phyloP scores from a whole-genome alignment of 352 stramenopile genomes.

The Phytophthora pseudosyringae region DNA sequence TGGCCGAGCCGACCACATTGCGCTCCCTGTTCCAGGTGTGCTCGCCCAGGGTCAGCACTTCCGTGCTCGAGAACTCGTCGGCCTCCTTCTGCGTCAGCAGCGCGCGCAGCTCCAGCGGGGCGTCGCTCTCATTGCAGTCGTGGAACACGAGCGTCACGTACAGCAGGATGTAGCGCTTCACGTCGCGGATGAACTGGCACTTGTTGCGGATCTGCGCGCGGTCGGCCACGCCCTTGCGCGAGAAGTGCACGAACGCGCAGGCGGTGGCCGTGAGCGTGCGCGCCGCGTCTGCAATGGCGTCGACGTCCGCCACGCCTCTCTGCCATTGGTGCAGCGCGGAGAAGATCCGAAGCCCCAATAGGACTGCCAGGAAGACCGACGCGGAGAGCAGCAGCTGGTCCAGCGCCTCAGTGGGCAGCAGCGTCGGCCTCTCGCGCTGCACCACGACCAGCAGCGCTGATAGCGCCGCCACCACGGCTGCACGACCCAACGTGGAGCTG shows the following conservation, averaged over 20 bases:
- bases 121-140: constrained; percentile 55
- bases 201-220: constrained; percentile 47
- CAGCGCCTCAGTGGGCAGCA: constrained; percentile 31
- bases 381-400: constrained; percentile 46
- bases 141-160: constrained; percentile 67
- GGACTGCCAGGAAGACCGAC: constrained; percentile 45
- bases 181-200: constrained; percentile 58
- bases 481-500: constrained; percentile 35
- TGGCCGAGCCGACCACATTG: constrained; percentile 55
- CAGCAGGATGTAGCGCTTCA: constrained; percentile 65
- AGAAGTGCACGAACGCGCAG: constrained; percentile 59
- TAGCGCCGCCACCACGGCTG: constrained; percentile 26
- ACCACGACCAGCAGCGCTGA: constrained; percentile 32
- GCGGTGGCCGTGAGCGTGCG: constrained; percentile 46
- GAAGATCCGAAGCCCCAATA: constrained; percentile 53
- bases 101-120: constrained; percentile 46
- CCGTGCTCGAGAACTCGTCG: constrained; percentile 41
- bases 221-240: constrained; percentile 41
- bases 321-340: constrained; percentile 54
- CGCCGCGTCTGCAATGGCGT: constrained; percentile 44
- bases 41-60: constrained; percentile 47
- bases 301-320: constrained; percentile 47
- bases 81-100: constrained; percentile 56
- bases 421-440: constrained; percentile 28
- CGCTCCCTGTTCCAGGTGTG: constrained; percentile 52